Conservation (phyloP, 257 asterid genomes). For the Solanum ossicruentum region DNA sequence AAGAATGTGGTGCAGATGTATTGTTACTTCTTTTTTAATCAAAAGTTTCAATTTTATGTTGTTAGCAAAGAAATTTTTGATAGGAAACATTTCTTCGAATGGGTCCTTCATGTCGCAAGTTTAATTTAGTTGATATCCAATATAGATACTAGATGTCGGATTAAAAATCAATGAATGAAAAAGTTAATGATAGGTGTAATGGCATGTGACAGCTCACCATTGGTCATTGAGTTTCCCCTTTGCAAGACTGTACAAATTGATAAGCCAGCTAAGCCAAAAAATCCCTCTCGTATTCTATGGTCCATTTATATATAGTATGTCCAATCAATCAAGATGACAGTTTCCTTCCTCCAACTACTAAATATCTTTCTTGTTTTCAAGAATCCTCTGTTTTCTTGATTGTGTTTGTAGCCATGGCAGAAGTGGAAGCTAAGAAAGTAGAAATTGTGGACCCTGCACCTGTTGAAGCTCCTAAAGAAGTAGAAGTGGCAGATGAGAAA, state of each 20-base stretch:
- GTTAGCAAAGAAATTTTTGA: background rate
- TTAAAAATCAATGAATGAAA: background rate
- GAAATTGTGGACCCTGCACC: constrained; percentile 9
- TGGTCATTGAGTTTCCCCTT: background rate
- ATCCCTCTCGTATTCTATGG: background rate
- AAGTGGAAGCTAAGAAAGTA: constrained; percentile 34
- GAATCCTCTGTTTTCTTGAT: background rate
- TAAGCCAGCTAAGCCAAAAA: background rate
- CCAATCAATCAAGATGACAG: background rate
- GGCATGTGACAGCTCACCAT: background rate
- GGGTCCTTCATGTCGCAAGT: too few species aligned
- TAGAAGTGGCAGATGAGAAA: constrained; percentile 56
- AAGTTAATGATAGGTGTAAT: background rate
- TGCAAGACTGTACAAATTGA: background rate
- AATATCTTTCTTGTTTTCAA: background rate
- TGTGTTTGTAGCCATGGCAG: constrained; percentile 31
- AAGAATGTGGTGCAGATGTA: background rate
- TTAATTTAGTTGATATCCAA: background rate
- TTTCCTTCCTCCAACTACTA: background rate
- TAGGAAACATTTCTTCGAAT: background rate
- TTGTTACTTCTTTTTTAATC: background rate
- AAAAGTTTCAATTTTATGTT: accelerated
- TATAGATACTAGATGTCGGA: background rate
- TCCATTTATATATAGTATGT: background rate
- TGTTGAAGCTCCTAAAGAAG: constrained; percentile 39